Evolutionary conservation across 2,329 filamentous ascomycete genomes (phyloP).

Genomic region (Helicocarpus griseus): DNA sequence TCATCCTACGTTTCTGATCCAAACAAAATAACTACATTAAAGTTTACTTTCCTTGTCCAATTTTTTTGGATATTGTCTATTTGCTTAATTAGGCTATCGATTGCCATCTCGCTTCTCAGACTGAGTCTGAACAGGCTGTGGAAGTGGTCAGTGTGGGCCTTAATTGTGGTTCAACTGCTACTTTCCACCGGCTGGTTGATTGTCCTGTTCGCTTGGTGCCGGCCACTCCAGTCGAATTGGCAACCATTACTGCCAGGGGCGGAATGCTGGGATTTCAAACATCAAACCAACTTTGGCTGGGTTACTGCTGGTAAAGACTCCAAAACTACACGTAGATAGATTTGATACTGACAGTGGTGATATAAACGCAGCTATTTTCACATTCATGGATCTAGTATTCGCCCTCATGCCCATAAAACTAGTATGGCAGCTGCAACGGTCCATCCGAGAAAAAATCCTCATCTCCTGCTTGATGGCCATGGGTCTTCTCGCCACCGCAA

Average conservation of each 20-base stretch:
- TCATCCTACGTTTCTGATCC: background rate
- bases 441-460: background rate
- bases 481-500: background rate
- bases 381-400: conserved; percentile 1
- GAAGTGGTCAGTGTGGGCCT: background rate
- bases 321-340: too few relatives aligned
- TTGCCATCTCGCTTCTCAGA: conserved; percentile 1
- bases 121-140: conserved; percentile 1
- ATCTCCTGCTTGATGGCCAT: background rate
- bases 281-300: background rate
- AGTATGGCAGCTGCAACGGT: background rate
- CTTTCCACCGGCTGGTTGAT: conserved; percentile 1
- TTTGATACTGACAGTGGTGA: too few relatives aligned
- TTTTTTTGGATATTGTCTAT: background rate
- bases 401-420: conserved; percentile 2
- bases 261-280: background rate
- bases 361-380: background rate
- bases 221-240: background rate
- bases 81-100: background rate
- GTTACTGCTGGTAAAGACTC: background rate
- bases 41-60: background rate
- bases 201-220: background rate
- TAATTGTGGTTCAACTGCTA: background rate
- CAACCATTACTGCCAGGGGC: background rate
- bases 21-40: background rate